A percentile compares a stretch with the other conserved stretches of the same genome.
These are phyloP conservation scores for Apiospora phragmitis DNA, from an alignment of 2,329 filamentous ascomycete genomes.

Conservation along the genomic window DNA sequence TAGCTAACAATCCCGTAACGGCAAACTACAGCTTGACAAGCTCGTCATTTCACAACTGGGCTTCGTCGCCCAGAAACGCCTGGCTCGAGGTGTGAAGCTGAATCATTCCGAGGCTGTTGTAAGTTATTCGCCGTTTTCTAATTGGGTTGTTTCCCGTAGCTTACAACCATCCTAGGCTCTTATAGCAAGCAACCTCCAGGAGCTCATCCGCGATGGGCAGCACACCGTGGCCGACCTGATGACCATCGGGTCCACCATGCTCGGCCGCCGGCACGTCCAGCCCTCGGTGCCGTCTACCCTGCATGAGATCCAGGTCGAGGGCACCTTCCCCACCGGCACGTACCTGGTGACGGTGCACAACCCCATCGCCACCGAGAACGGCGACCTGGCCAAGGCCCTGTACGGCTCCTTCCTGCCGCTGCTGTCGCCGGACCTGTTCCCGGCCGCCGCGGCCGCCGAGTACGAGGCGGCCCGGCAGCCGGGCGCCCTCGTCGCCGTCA, in stretches of 20 bases:
- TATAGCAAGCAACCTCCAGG: conserved; percentile 87
- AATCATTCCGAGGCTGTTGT: conserved; percentile 90
- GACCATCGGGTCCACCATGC: conserved; percentile 86
- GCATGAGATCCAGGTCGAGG: conserved; percentile 86
- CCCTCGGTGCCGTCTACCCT: conserved; percentile 80
- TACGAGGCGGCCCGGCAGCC: conserved; percentile 71
- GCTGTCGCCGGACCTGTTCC: conserved; percentile 68
- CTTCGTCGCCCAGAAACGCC: conserved; percentile 79
- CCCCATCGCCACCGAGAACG: conserved; percentile 83
- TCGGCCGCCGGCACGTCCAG: conserved; percentile 87
- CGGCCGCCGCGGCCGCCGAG: conserved; percentile 60
- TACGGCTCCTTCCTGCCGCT: conserved; percentile 91
- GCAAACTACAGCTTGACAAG: conserved; percentile 77
- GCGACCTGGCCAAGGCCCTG: conserved; percentile 80
- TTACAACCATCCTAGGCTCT: conserved; percentile 54
- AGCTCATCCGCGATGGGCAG: conserved; percentile 95
- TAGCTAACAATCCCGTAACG: background rate
- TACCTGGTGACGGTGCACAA: conserved; percentile 95
- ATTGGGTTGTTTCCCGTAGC: background rate
- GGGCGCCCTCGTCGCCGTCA: conserved; percentile 74
- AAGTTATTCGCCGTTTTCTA: conserved; percentile 23
- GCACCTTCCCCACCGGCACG: conserved; percentile 86
- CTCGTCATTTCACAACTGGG: conserved; percentile 89
- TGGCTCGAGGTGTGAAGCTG: conserved; percentile 83
- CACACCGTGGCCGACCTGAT: conserved; percentile 93